Base-by-base conservation (phyloP, 2,329 filamentous ascomycete genomes). In the Talaromyces funiculosus region DNA sequence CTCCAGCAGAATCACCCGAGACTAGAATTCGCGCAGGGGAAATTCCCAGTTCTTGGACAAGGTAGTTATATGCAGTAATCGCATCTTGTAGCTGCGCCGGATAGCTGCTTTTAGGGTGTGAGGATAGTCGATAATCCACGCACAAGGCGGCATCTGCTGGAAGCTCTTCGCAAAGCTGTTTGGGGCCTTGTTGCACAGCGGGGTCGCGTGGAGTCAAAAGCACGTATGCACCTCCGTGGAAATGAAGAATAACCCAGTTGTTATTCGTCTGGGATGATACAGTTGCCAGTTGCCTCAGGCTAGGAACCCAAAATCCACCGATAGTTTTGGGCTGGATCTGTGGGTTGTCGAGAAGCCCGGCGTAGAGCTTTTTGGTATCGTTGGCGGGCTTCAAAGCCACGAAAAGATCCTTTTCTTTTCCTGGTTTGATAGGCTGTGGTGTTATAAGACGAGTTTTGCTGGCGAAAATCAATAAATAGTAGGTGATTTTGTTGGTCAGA, bases 61-160 rank as follows among this genome's bases (percentile, higher is more conserved):
- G 55, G 20, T 68, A 67, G 16, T 57, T 49, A 35, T 69, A 69
- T 2, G 65, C 64, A 3, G 68, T 57, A 47, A 69, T 61, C 4
- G 57, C 64, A 42, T 69, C 67, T 61, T 69, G 67, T 7, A 69
- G 58, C 16, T 65, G 65, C 7, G 68, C 68, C 2, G 68, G 68
- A 40, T 69, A 68, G 8, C 62, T 65, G 14, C 63, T 61, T 14
- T 65, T 64, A 2, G 53, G 60, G n/a, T 63, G 16, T 18, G 61
- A 59, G 4, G 67, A 61, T 8, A 69, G 61, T 62, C 68, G 62
- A 59, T 69, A 69, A 24, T 68, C 66, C 5, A 61, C 61, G 53
- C 59, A 63, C 12, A 58, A 31, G 1, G 42, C 56, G 3, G 29
- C 56, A 16, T 38, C 42, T 24, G 56, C 56, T 37, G 31, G 42